Evolutionary conservation across 1,139 yeast species (phyloP).

Genomic region (Geotrichum fermentans): DNA sequence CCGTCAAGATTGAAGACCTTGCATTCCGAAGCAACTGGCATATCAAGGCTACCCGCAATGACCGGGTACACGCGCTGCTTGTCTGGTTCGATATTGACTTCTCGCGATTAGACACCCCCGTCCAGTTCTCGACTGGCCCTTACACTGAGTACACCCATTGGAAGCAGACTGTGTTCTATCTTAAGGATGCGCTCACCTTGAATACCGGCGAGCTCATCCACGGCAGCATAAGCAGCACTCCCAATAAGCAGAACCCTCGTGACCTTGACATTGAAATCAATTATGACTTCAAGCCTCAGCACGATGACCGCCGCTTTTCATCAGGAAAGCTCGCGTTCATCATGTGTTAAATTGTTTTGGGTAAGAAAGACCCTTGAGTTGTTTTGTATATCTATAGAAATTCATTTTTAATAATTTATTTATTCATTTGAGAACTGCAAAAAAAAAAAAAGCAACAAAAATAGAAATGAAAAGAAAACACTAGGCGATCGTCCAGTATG

Average conservation of each 20-base stretch:
- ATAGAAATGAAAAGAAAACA: too few relatives aligned
- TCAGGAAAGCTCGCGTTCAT: conserved; percentile 13
- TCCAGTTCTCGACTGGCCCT: conserved; percentile 45
- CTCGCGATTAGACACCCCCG: conserved; percentile 45
- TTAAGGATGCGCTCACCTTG: conserved; percentile 73
- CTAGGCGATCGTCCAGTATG: too few relatives aligned
- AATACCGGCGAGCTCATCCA: conserved; percentile 70
- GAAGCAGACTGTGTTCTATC: conserved; percentile 95
- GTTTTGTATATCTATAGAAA: not conserved
- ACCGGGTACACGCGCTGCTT: conserved; percentile 79
- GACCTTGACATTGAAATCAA: conserved; percentile 45
- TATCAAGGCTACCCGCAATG: conserved; percentile 70
- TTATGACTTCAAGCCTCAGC: conserved; percentile 52
- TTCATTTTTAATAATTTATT: not conserved
- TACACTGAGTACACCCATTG: conserved; percentile 53
- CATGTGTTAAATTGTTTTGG: conserved; percentile 15
- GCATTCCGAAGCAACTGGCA: conserved; percentile 66
- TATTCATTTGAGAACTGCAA: not conserved
- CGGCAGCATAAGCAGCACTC: conserved; percentile 70
- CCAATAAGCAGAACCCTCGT: conserved; percentile 75
- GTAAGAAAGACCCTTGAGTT: not conserved
- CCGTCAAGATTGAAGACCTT: conserved; percentile 76
- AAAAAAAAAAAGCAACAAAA: too few relatives aligned
- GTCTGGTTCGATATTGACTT: conserved; percentile 95
- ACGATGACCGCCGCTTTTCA: conserved; percentile 29